Evolutionary conservation across 768 basidiomycete genomes (phyloP).

Genomic region (Tephrocybe sp.): DNA sequence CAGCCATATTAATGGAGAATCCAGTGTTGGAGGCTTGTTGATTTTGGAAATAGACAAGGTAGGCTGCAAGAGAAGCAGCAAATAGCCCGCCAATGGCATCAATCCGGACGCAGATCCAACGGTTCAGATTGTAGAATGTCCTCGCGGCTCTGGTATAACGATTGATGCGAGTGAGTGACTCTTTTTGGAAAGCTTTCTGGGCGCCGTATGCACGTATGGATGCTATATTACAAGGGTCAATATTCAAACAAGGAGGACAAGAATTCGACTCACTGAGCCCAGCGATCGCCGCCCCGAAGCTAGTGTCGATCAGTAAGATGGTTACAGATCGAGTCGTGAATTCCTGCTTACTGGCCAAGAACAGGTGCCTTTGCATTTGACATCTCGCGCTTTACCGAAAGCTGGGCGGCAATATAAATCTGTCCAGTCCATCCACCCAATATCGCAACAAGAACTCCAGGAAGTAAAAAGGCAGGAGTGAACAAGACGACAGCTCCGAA

Average conservation of each 20-base stretch:
- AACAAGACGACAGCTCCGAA: slow-evolving; percentile 44
- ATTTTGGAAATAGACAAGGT: slow-evolving; percentile 47
- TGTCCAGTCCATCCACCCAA: slow-evolving; percentile 45
- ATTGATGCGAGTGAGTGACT: slow-evolving; percentile 54
- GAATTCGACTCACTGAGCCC: slow-evolving; percentile 43
- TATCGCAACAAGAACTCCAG: slow-evolving; percentile 39
- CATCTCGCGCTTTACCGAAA: slow-evolving; percentile 50
- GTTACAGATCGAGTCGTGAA: slow-evolving; percentile 23
- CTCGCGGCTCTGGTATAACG: slow-evolving; percentile 45
- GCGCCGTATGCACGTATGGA: slow-evolving; percentile 70
- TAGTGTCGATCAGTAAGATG: slow-evolving; percentile 10
- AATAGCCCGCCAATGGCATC: slow-evolving; percentile 60
- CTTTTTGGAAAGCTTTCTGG: slow-evolving; percentile 43
- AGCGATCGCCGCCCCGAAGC: slow-evolving; percentile 55
- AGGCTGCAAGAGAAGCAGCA: slow-evolving; percentile 52
- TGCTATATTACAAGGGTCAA: slow-evolving; percentile 23
- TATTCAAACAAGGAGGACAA: neutral
- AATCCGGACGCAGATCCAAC: slow-evolving; percentile 49
- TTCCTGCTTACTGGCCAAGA: slow-evolving; percentile 41
- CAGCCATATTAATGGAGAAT: slow-evolving; percentile 57
- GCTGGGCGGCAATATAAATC: slow-evolving; percentile 45
- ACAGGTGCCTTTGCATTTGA: slow-evolving; percentile 38
- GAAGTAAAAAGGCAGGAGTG: slow-evolving; percentile 46
- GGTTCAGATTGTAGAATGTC: slow-evolving; percentile 53
- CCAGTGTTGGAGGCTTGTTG: slow-evolving; percentile 44